Base-by-base conservation (phyloP, 2,329 filamentous ascomycete genomes). In the Penicillium olsonii region DNA sequence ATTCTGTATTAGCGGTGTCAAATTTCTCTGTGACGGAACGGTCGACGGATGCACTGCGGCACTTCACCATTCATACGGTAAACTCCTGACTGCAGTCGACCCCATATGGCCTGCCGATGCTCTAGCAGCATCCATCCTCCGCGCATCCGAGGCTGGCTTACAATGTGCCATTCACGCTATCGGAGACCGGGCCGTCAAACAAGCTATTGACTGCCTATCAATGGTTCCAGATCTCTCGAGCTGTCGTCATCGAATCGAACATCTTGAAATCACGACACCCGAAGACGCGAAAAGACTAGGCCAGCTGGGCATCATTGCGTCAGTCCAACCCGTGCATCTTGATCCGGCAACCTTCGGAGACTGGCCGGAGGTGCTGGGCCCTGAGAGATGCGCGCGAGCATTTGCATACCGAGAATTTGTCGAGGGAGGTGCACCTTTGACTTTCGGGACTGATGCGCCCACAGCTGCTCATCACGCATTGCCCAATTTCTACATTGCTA, bases 141-240 rank as follows among this genome's bases (percentile, higher is more conserved):
- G 68, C 37, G 76, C 77, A 2, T 71, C 71, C 18, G 57, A 63
- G 2, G 72, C 72, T 3, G 71, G 70, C 0, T 61, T 80, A 1
- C 77, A 79, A 54, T 75, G 74, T 50, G 77, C 77, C 0, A 57
- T 80, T 4, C 77, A 80, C 48, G 77, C 77, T 14, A 79, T 79
- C 45, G 76, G 77, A 14, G 77, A 80, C 45, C 63, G 65, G 43
- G 73, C 77, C 5, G 71, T 78, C 8, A 65, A 66, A 17, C 68
- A 70, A 24, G 74, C 75, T 7, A 73, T 79, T 51, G 69, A 78
- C 29, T 48, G 48, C 33, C 15, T 55, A 38, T 50, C 45, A 8
- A 22, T 37, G 8, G 5, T 54, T 11, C 24, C 12, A 11, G 22
- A 56, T 69, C n/a, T 68, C 68, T 12, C 57, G 42, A 9, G 48